Base-by-base conservation (phyloP, 208 protist species). In the Trypanosoma caninum region DNA sequence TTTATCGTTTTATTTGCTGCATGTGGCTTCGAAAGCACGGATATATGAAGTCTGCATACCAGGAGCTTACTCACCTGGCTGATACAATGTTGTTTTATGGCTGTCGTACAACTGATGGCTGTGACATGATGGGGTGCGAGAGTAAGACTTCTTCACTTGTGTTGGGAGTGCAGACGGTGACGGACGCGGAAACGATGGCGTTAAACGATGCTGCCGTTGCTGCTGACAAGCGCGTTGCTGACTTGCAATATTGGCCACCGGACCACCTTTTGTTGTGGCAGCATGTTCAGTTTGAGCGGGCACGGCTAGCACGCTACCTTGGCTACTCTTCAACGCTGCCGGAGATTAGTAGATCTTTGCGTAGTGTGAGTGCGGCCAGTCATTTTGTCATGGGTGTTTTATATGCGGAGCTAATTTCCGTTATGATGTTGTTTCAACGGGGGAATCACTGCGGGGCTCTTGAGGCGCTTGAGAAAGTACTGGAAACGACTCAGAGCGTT, bases 231-330 rank as follows among this genome's bases (percentile, higher is more conserved):
- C 11, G 35, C 35, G n/a, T n/a, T n/a, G n/a, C n/a, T 25, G 54
- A 18, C 27, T 46, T 64, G 20, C 45, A 63, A 18, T 91, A 74
- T 46, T 91, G 77, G 76, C 69, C 82, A n/a, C 78, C 84, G 9
- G 84, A 94, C 38, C 73, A 86, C 44, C 65, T 94, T 3, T 45
- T 94, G 10, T 60, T 94, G 9, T 82, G 80, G 59, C 58, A 78
- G 7, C 44, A 78, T 33, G 68, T 81, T 30, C 87, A 91, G 48
- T 69, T 78, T 42, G 59, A 76, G 20, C 73, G 82, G 2, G 84
- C 76, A 10, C 67, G 84, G 60, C 31, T 84, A 33, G 84, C 80
- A 10, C 25, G 69, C 23, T 90, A 87, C 30, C 66, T 91, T 9
- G 82, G 72, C 1, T 76, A 82, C 51, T 61, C 69, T 1, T 51